Evolutionary conservation across 2,329 filamentous ascomycete genomes (phyloP), one percentile per base, ranked within the genome.

Genomic region (Mycosphaerella sp.): DNA sequence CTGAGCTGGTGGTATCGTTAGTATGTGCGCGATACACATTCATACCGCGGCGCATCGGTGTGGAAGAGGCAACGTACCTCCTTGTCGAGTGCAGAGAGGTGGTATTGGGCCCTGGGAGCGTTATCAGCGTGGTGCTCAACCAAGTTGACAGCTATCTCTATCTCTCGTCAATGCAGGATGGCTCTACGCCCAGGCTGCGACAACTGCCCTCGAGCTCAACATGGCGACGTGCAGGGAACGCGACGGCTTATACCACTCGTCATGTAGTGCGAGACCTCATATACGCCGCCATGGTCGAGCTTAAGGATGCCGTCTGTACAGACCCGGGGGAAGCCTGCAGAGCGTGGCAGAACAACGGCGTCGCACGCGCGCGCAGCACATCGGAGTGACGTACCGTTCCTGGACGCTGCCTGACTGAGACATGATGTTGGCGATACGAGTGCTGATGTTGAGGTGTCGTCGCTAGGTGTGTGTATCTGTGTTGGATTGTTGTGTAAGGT

Each of bases 61-160:
- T 18, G 9, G 10, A 10, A 32, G 36, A 18, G 10, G 13, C 17
- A 36, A 32, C 58, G 58, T 52, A 90, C 87, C 84, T 89, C 86
- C 68, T 83, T 85, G 75, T 94, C 88, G 73, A 94, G 84, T 75
- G 85, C 79, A 64, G 80, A 79, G 68, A 93, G 78, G 67, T 88
- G 85, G 66, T 85, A 64, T 56, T 67, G 65, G 30, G 65, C 65
- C 50, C 61, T 64, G 51, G 43, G 43, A 37, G 25, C 17, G 32
- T 54, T 55, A 45, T 57, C 53, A 59, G 56, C 48, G 16, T 28
- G 16, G 21, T 37, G 37, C 42, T 44, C 48, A 18, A 27, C 35
- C 4, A 40, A 42, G 17, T 40, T 25, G 39, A 21, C 44, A 48
- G 55, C 47, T 44, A 36, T 48, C 35, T 16, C 30, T 3, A 32